Conservation (phyloP, 176 grass and related monocot species). For the Echinochloa phyllopogon region DNA sequence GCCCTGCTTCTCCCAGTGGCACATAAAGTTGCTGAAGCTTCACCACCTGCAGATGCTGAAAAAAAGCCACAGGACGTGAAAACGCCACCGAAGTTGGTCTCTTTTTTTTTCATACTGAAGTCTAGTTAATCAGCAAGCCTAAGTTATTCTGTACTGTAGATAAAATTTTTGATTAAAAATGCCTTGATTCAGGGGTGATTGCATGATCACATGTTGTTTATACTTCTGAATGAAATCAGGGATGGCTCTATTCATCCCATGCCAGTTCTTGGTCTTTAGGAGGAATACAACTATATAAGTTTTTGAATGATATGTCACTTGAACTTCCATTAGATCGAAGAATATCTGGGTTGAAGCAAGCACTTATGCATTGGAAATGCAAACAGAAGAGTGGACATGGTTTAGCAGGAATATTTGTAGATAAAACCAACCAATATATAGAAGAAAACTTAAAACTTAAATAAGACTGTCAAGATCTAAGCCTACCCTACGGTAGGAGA, state of each 20-base stretch:
- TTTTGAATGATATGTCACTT: slow-evolving; percentile 20
- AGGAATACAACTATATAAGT: slow-evolving; percentile 7
- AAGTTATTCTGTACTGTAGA: slow-evolving; percentile 3
- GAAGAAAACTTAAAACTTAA: slow-evolving; percentile 1
- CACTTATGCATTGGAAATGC: background rate
- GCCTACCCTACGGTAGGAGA: background rate
- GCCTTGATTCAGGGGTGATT: slow-evolving; percentile 34
- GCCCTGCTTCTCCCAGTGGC: slow-evolving; percentile 32
- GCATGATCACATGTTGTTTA: slow-evolving; percentile 6
- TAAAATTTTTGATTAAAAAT: background rate
- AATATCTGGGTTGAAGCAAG: slow-evolving; percentile 5
- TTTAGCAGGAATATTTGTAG: slow-evolving; percentile 30
- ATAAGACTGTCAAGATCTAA: slow-evolving; percentile 25
- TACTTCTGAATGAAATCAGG: background rate
- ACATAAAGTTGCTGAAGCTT: slow-evolving; percentile 45
- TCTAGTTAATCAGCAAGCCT: slow-evolving; percentile 33
- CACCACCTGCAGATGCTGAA: slow-evolving; percentile 40
- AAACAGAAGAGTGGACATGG: slow-evolving; percentile 2
- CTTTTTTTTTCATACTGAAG: slow-evolving; percentile 32
- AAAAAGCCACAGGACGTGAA: slow-evolving; percentile 62
- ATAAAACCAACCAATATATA: background rate
- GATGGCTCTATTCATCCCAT: slow-evolving; percentile 4
- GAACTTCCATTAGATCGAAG: slow-evolving; percentile 17
- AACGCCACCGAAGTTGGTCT: slow-evolving; percentile 56
- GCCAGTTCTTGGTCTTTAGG: background rate